Conservation (phyloP, 768 basidiomycete genomes). For the Neoboletus brunneissimus region DNA sequence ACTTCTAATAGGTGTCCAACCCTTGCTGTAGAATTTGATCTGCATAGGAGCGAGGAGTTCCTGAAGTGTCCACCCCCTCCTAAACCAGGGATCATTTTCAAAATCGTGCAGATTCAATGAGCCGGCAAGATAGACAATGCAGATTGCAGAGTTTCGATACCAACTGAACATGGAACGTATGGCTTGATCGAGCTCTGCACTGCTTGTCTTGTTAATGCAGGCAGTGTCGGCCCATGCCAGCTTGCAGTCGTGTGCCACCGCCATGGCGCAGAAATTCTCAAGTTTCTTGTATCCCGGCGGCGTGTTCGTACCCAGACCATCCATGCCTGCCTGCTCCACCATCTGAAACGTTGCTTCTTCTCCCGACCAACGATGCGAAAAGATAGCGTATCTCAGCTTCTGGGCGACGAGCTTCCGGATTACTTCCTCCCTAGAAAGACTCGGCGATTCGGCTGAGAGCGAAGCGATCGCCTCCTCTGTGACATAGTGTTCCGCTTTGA, state of each 20-base stretch:
- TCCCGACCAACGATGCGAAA: not conserved
- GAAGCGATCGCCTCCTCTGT: not conserved
- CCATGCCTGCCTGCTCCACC: not conserved
- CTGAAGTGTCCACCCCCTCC: not conserved
- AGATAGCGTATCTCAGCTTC: not conserved
- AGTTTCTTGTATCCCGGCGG: not conserved
- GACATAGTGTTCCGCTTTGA: not conserved
- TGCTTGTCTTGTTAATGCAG: not conserved
- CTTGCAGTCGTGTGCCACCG: not conserved
- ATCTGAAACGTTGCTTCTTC: not conserved
- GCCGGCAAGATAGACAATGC: not conserved
- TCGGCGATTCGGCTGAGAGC: not conserved
- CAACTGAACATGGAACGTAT: constrained; percentile 1
- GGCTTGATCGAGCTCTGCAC: constrained; percentile 8
- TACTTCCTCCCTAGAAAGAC: not conserved
- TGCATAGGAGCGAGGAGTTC: constrained; percentile 5
- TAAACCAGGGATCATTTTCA: constrained; percentile 1
- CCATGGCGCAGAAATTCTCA: not conserved
- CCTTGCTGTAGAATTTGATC: constrained; percentile 6
- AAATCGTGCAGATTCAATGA: not conserved
- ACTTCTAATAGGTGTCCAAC: not conserved
- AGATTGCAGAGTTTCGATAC: constrained; percentile 1
- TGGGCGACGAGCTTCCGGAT: not conserved
- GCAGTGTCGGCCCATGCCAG: constrained; percentile 27
- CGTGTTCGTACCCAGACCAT: not conserved